Base-by-base conservation (phyloP, 257 asterid species). In the Nyctanthes arbortristis region DNA sequence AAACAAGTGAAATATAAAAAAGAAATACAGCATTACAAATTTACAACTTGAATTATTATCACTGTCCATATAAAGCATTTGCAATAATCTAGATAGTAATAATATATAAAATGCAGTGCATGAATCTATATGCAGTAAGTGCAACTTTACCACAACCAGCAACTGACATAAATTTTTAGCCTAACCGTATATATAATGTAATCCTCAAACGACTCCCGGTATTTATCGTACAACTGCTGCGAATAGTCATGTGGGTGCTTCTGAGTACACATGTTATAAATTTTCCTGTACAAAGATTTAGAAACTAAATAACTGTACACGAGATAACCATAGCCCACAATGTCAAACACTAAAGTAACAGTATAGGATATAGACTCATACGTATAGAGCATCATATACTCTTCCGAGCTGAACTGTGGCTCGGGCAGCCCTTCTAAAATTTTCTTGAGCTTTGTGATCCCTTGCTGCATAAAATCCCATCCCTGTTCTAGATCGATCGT, bases 181-280 rank as follows among this genome's bases (percentile, higher is more conserved):
- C 90, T 74, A 76, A 94, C 99, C 80, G 94, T 89, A 22, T 87
- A 73, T n/a, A 79, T 67, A 49, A 92, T 89, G 79, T 94, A 91
- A 64, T 85, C 99, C 71, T 89, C 85, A 71, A 91, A 92, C 40
- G 96, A 70, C 79, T 91, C 99, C 63, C 82, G 79, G 68, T 94
- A 94, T 70, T 88, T 94, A 73, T 94, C 96, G 78, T 94, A 94
- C 71, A 94, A 72, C 68, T 92, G 97, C 80, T 91, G 98, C 29
- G 98, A 94, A 78, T 92, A 94, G 78, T 94, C 99, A 75, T 89
- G 95, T 3, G 99, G 98, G 39, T 98, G 93, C 80, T 88, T 94
- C 66, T 94, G 99, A 37, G 98, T 94, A 76, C 99, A 94, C 99
- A 94, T 94, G 86, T 91, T 89, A 78, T 94, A 91, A 75, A 92